Conservation (phyloP, 179 eudicot genomes). For the Beta lomatogona region DNA sequence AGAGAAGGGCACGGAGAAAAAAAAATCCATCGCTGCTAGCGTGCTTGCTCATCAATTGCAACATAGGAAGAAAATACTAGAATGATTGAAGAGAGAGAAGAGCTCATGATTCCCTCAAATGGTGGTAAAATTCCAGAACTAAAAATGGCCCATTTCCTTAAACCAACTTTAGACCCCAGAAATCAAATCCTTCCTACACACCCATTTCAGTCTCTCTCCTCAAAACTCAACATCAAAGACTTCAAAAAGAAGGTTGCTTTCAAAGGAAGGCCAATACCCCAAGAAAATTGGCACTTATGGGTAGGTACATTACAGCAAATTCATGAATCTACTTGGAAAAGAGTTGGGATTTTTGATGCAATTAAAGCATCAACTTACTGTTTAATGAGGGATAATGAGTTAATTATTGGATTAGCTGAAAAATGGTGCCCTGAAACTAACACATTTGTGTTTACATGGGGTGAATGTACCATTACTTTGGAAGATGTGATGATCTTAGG, state of each 20-base stretch:
- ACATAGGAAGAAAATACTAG: background rate
- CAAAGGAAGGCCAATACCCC: constrained; percentile 21
- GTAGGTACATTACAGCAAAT: constrained; percentile 11
- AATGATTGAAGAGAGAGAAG: constrained; percentile 10
- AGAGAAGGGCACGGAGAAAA: no score
- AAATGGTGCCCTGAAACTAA: constrained; percentile 39
- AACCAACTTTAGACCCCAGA: constrained; percentile 12
- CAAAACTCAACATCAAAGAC: background rate
- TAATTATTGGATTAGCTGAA: constrained; percentile 34
- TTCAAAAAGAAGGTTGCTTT: constrained; percentile 16
- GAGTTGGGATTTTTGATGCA: constrained; percentile 37
- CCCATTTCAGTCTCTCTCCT: background rate
- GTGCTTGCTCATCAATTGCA: background rate
- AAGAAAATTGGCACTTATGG: constrained; percentile 30
- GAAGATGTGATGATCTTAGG: constrained; percentile 43
- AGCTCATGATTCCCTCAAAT: constrained; percentile 6
- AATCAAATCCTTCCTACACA: background rate
- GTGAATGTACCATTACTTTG: constrained; percentile 40
- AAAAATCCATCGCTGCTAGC: background rate
- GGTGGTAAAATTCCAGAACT: background rate
- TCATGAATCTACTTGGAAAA: constrained; percentile 27
- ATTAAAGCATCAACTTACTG: constrained; percentile 23
- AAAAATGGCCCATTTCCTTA: constrained; percentile 23
- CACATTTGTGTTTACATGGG: constrained; percentile 43
- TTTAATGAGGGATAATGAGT: background rate